Conservation (phyloP, 2,329 filamentous ascomycete species). For the Trichoderma arundinaceum region DNA sequence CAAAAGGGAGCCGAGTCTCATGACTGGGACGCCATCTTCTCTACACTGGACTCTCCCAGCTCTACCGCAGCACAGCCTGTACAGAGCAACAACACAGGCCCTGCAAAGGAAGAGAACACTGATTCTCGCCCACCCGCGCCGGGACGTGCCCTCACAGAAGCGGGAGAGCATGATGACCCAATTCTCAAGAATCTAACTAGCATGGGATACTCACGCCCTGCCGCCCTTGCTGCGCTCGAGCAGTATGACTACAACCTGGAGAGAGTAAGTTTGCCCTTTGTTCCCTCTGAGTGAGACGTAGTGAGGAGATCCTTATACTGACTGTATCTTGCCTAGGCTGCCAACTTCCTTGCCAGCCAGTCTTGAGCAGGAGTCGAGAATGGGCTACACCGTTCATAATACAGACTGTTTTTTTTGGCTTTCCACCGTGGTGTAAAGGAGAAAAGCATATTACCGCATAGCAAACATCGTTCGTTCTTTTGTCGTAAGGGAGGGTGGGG, state of each 20-base stretch:
- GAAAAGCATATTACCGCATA: slow-evolving; percentile 18
- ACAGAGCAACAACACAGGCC: slow-evolving; percentile 15
- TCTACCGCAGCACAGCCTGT: slow-evolving; percentile 39
- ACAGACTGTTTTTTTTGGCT: background rate
- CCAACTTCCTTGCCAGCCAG: slow-evolving; percentile 62
- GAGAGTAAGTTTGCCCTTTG: slow-evolving; percentile 66
- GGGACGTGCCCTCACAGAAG: slow-evolving; percentile 73
- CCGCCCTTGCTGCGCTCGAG: slow-evolving; percentile 81
- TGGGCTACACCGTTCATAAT: background rate
- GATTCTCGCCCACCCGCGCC: slow-evolving; percentile 41
- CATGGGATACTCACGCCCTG: slow-evolving; percentile 82
- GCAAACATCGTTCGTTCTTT: slow-evolving; percentile 28
- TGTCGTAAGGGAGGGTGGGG: slow-evolving; percentile 13
- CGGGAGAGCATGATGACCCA: slow-evolving; percentile 85
- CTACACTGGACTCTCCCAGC: slow-evolving; percentile 69
- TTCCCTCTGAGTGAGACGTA: background rate
- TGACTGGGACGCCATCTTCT: slow-evolving; percentile 96
- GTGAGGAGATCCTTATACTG: background rate
- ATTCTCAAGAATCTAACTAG: slow-evolving; percentile 86
- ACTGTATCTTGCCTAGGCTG: slow-evolving; percentile 48
- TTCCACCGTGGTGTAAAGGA: background rate
- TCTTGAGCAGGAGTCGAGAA: slow-evolving; percentile 46
- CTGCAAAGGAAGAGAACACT: slow-evolving; percentile 31
- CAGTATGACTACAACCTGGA: slow-evolving; percentile 97
- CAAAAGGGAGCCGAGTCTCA: slow-evolving; percentile 60